Evolutionary conservation across 2,329 filamentous ascomycete species (phyloP).

Genomic region (Berkeleyomyces basicola): DNA sequence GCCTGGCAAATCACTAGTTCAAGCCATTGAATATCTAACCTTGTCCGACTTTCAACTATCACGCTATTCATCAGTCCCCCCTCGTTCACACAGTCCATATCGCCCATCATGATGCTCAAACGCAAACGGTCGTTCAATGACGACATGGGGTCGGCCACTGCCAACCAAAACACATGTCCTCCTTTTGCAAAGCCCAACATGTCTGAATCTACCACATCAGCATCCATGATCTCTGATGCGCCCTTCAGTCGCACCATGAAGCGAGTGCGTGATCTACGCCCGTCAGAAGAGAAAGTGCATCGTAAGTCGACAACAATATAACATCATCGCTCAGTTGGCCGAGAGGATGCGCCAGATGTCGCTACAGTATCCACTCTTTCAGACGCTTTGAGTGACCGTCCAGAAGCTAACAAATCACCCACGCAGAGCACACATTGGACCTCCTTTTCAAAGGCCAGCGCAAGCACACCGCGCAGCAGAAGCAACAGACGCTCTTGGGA

Average conservation of each 20-base stretch:
- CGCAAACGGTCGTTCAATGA: constrained; percentile 45
- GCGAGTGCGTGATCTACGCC: constrained; percentile 41
- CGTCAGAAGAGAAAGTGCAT: constrained; percentile 38
- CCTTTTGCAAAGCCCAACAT: not conserved
- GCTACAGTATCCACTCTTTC: not conserved
- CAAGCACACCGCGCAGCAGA: constrained; percentile 12
- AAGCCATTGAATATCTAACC: no score
- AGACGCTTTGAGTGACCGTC: not conserved
- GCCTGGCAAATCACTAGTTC: no score
- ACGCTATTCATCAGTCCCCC: not conserved
- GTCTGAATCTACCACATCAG: not conserved
- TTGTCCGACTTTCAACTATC: not conserved
- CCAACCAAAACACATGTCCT: not conserved
- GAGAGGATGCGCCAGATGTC: not conserved
- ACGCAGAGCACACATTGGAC: constrained; percentile 37
- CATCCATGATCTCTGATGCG: constrained; percentile 10
- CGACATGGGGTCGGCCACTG: constrained; percentile 26
- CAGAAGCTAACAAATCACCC: constrained; percentile 13
- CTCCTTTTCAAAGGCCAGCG: constrained; percentile 42
- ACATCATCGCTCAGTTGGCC: not conserved
- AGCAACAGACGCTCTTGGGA: not conserved
- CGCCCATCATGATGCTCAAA: constrained; percentile 35
- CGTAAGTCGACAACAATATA: constrained; percentile 26
- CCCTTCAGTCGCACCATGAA: constrained; percentile 39
- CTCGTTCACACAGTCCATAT: not conserved